Percentiles rank a stretch among this genome's conserved stretches.
Conservation (phyloP, 306 rosid genomes). For the Vigna nakashimae region DNA sequence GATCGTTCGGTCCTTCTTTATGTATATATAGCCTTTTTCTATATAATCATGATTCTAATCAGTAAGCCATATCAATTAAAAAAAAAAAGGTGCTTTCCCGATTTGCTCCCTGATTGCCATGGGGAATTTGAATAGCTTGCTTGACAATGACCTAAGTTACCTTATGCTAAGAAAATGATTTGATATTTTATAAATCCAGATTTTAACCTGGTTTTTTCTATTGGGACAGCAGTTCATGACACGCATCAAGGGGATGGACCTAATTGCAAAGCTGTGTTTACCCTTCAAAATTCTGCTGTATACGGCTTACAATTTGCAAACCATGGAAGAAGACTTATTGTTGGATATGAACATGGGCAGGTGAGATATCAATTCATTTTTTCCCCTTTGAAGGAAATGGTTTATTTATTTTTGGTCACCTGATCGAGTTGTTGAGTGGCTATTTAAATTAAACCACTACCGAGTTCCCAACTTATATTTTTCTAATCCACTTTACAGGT, state of each 20-base stretch:
- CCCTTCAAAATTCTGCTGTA: slow-evolving; percentile 67
- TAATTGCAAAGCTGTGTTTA: slow-evolving; percentile 67
- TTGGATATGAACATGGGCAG: slow-evolving; percentile 83
- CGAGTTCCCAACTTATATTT: slow-evolving; percentile 39
- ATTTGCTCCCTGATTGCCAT: slow-evolving; percentile 19
- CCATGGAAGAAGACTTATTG: slow-evolving; percentile 66
- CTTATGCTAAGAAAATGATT: slow-evolving; percentile 3
- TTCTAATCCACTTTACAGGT: slow-evolving; percentile 68
- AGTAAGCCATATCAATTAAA: slow-evolving; percentile 19
- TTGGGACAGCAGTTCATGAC: slow-evolving; percentile 72
- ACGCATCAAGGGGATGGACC: slow-evolving; percentile 65
- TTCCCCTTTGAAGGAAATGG: slow-evolving; percentile 21
- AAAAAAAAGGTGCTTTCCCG: background rate
- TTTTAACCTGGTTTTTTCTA: slow-evolving; percentile 40
- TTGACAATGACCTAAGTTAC: slow-evolving; percentile 32
- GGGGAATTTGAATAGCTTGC: slow-evolving; percentile 27
- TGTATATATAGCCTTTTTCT: too few species aligned
- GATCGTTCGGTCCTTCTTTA: too few species aligned
- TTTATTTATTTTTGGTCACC: slow-evolving; percentile 11
- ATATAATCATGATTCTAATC: background rate
- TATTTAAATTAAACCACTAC: slow-evolving; percentile 39
- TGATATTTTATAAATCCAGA: slow-evolving; percentile 36
- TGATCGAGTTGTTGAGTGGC: slow-evolving; percentile 30
- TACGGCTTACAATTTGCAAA: slow-evolving; percentile 65
- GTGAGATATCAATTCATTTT: slow-evolving; percentile 52